These are phyloP conservation scores for Metarhizium brunneum DNA, from an alignment of 2,329 filamentous ascomycete genomes.

Conservation along the genomic window DNA sequence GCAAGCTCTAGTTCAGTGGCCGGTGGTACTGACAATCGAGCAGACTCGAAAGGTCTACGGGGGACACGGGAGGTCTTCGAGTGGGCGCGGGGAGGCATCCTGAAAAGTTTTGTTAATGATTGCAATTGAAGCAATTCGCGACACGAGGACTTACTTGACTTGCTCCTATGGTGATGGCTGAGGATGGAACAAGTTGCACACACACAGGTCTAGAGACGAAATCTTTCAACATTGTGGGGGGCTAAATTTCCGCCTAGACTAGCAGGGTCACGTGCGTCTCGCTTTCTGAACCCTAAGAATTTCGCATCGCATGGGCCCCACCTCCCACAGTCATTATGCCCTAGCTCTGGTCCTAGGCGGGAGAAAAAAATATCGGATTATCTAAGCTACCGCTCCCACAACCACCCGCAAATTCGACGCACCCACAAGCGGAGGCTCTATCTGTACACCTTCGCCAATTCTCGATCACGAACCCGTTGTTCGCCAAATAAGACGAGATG, in stretches of 20 bases:
- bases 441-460: conserved; percentile 26
- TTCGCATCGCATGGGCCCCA: conserved; percentile 3
- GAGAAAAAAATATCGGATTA: conserved; percentile 24
- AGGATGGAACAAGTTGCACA: conserved; percentile 21
- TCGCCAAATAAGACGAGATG: conserved; percentile 54
- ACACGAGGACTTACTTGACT: conserved; percentile 27
- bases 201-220: conserved; percentile 15
- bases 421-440: conserved; percentile 20
- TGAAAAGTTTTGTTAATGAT: conserved; percentile 19
- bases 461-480: conserved; percentile 31
- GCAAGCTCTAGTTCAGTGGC: conserved; percentile 98
- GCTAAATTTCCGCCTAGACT: conserved; percentile 17
- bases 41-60: conserved; percentile 96
- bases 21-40: conserved; percentile 97
- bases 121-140: conserved; percentile 7
- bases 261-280: conserved; percentile 17
- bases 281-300: conserved; percentile 23
- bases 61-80: conserved; percentile 99
- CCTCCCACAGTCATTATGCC: conserved; percentile 19
- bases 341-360: conserved; percentile 14
- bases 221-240: conserved; percentile 23
- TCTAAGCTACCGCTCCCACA: conserved; percentile 28
- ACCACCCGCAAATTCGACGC: conserved; percentile 28
- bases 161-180: conserved; percentile 27
- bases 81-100: conserved; percentile 55